These are phyloP conservation scores for Ogataea degrootiae DNA, from an alignment of 805 yeast species.

Conservation along the genomic window DNA sequence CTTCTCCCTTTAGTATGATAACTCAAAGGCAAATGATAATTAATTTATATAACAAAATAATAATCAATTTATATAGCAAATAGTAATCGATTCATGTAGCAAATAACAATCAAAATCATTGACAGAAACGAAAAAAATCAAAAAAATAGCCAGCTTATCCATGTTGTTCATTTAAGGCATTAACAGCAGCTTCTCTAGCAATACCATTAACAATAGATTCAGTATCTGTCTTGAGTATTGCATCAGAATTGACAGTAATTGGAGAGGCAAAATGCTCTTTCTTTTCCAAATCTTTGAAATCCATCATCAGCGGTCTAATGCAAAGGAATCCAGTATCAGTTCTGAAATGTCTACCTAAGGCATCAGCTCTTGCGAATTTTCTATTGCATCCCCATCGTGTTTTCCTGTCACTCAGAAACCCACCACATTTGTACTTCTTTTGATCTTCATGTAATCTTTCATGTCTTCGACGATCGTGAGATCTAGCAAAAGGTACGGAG, in stretches of 20 bases:
- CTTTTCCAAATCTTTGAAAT: conserved; percentile 30
- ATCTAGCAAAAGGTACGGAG: conserved; percentile 66
- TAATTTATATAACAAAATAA: too few relatives aligned
- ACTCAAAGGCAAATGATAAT: too few relatives aligned
- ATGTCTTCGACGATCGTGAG: conserved; percentile 73
- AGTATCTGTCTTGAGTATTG: conserved; percentile 6
- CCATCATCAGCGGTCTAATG: conserved; percentile 59
- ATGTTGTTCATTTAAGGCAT: conserved; percentile 6
- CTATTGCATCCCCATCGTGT: conserved; percentile 75
- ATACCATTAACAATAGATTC: conserved; percentile 15
- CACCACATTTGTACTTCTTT: conserved; percentile 65
- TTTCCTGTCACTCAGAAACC: conserved; percentile 49
- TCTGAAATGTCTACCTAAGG: conserved; percentile 68
- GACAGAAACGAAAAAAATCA: not conserved
- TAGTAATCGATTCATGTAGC: too few relatives aligned
- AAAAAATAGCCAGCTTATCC: not conserved
- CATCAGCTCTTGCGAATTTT: conserved; percentile 72
- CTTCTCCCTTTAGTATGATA: too few relatives aligned
- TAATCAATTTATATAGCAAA: too few relatives aligned
- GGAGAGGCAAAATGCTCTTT: not conserved
- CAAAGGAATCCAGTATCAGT: conserved; percentile 74
- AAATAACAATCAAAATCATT: not conserved
- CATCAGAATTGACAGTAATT: not conserved
- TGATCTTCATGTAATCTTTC: conserved; percentile 71
- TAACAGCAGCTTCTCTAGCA: conserved; percentile 20